These are phyloP conservation scores for Sinapis alba DNA, from an alignment of 441 rosid genomes.

Conservation along the genomic window DNA sequence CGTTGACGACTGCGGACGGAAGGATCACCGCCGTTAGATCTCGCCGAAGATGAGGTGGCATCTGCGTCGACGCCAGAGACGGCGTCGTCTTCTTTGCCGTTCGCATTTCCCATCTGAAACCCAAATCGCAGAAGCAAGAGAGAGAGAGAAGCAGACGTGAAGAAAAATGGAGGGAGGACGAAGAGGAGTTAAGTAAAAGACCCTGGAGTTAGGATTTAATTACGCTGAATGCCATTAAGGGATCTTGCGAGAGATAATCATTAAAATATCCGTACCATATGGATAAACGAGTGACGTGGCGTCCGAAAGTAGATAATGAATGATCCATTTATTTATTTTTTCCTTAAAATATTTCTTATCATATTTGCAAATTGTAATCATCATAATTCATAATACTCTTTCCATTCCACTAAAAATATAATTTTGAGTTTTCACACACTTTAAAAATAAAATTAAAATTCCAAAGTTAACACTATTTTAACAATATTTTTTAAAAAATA, in stretches of 20 bases:
- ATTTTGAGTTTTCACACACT: no score
- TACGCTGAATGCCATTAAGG: constrained; percentile 31
- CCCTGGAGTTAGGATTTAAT: constrained; percentile 24
- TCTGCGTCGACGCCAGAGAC: constrained; percentile 27
- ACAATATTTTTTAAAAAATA: no score
- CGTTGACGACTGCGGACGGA: constrained; percentile 35
- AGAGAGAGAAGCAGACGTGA: constrained; percentile 30
- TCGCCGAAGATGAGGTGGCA: constrained; percentile 35
- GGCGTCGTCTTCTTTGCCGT: constrained; percentile 56
- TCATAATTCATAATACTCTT: no score
- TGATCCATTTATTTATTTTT: constrained; percentile 7
- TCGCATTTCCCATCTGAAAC: constrained; percentile 71
- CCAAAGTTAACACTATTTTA: no score
- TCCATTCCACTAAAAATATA: no score
- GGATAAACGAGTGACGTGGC: constrained; percentile 41
- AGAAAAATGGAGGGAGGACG: constrained; percentile 44
- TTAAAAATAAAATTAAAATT: no score
- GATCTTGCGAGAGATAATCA: background rate
- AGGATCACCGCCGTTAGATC: constrained; percentile 49
- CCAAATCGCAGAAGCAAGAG: constrained; percentile 23
- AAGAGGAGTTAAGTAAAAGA: background rate
- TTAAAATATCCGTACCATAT: constrained; percentile 36
- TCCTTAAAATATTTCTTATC: background rate
- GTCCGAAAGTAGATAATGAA: constrained; percentile 33
- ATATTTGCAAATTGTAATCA: background rate